Conservation (phyloP, 495 filamentous ascomycete genomes). For the Penicillium egyptiacum region DNA sequence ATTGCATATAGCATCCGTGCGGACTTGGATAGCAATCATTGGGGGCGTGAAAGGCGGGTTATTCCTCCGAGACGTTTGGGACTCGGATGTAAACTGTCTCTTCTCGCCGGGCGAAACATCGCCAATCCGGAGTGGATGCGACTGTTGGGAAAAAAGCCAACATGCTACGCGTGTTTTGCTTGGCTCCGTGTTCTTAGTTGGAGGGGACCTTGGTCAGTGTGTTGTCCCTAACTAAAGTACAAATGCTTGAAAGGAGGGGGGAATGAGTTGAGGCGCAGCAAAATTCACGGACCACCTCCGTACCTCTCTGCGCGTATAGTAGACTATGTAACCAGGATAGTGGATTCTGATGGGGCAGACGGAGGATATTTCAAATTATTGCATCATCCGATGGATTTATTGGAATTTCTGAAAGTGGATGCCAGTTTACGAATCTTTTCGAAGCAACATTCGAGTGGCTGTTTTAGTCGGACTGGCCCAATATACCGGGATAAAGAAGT, state of each 20-base stretch:
- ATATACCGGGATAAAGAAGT: not conserved
- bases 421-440: not conserved
- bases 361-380: not conserved
- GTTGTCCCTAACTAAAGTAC: not conserved
- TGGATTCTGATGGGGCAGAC: slow-evolving; percentile 2
- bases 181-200: not conserved
- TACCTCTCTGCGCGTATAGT: not conserved
- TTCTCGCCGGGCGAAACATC: not conserved
- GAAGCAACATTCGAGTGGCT: not conserved
- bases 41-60: not conserved
- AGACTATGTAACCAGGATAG: not conserved
- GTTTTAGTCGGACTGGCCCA: not conserved
- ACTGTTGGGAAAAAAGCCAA: not conserved
- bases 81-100: not conserved
- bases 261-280: slow-evolving; percentile 1
- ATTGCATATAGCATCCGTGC: not conserved
- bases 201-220: not conserved
- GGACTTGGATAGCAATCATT: not conserved
- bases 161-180: not conserved
- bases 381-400: not conserved
- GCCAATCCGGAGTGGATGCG: not conserved
- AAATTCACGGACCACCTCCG: not conserved
- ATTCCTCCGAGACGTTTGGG: not conserved
- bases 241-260: not conserved
- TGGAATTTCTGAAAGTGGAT: not conserved